phyloP scores from a whole-genome alignment of 352 stramenopile species.

The Globisporangium irregulare region DNA sequence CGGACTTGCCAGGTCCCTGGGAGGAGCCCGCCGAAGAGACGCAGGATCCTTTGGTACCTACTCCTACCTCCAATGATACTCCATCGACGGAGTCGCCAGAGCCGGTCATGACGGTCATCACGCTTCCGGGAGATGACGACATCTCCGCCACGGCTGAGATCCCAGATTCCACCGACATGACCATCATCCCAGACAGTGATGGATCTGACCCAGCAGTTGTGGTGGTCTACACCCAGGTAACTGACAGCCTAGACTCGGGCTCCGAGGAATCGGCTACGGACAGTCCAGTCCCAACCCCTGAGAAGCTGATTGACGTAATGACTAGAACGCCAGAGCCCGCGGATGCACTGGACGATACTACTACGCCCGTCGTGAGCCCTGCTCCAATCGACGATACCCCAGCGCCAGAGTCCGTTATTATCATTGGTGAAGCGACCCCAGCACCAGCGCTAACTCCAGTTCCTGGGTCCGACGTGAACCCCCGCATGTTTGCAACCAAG shows the following conservation, averaged over 20 bases:
- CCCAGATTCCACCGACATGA: neutral
- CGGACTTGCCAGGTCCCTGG: neutral
- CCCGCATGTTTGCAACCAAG: slow-evolving; percentile 5
- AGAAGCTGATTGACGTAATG: neutral
- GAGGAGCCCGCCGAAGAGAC: neutral
- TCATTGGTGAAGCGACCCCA: neutral
- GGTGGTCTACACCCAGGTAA: neutral
- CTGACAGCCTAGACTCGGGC: neutral
- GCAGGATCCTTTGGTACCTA: neutral
- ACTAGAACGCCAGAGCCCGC: neutral
- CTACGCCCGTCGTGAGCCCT: neutral
- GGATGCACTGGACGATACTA: neutral
- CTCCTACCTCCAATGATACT: neutral
- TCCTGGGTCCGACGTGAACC: slow-evolving; percentile 2
- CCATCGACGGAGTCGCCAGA: neutral
- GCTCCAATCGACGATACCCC: neutral
- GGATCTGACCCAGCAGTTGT: neutral
- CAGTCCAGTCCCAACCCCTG: neutral
- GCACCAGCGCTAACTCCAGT: neutral
- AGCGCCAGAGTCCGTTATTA: neutral
- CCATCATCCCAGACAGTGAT: neutral
- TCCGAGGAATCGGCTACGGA: neutral
- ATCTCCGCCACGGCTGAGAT: neutral
- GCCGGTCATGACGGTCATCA: neutral
- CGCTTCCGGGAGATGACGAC: neutral